Evolutionary conservation across 345 rosid species (phyloP).

Genomic region (Populus simonii): DNA sequence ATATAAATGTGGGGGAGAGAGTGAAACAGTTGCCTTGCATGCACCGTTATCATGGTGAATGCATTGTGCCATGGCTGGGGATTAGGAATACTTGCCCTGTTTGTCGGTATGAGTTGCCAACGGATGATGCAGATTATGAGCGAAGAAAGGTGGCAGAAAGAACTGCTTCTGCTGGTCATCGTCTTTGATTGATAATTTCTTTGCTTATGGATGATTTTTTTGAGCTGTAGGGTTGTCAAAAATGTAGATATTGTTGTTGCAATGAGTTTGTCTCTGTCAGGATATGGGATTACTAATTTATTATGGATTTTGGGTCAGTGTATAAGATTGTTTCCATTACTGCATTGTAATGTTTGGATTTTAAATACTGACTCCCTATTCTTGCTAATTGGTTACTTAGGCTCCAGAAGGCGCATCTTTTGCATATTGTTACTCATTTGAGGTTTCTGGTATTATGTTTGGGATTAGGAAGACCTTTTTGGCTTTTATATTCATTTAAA

Average conservation of each 20-base stretch:
- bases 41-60: slow-evolving; percentile 78
- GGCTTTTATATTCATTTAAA: background rate
- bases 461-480: background rate
- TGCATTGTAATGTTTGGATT: slow-evolving; percentile 18
- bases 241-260: slow-evolving; percentile 29
- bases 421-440: background rate
- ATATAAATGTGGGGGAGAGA: slow-evolving; percentile 50
- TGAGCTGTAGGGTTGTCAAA: slow-evolving; percentile 26
- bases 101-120: slow-evolving; percentile 81
- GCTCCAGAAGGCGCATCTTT: background rate
- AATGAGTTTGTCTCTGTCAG: slow-evolving; percentile 18
- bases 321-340: slow-evolving; percentile 23
- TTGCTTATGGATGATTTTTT: slow-evolving; percentile 12
- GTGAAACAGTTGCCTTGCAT: slow-evolving; percentile 74
- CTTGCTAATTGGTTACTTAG: background rate
- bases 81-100: slow-evolving; percentile 94
- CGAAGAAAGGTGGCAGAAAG: slow-evolving; percentile 39
- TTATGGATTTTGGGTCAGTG: slow-evolving; percentile 15
- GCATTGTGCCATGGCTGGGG: slow-evolving; percentile 79
- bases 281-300: slow-evolving; percentile 16
- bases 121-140: slow-evolving; percentile 75
- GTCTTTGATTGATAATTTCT: slow-evolving; percentile 29
- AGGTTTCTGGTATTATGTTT: background rate
- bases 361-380: background rate
- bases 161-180: slow-evolving; percentile 19